phyloP scores from a whole-genome alignment of 352 stramenopile genomes.

The Phytophthora citricola region DNA sequence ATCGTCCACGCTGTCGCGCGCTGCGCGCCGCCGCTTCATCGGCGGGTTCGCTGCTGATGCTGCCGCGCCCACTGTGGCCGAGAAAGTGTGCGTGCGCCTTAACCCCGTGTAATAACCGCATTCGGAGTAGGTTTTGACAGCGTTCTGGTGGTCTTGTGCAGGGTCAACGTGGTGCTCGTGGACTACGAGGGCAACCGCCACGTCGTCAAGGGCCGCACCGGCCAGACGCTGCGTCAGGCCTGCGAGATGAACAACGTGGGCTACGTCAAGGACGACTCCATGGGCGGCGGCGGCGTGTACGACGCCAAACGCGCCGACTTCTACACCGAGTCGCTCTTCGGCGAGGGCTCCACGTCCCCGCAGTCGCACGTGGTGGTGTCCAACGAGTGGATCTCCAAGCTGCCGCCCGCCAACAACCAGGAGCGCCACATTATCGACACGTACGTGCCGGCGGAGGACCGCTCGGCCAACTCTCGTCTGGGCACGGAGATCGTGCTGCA shows the following conservation, averaged over 20 bases:
- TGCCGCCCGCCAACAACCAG: conserved; percentile 68
- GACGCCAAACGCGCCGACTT: conserved; percentile 72
- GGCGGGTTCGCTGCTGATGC: conserved; percentile 54
- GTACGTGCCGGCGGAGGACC: conserved; percentile 85
- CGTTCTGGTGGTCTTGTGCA: conserved; percentile 39
- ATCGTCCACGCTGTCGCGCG: conserved; percentile 39
- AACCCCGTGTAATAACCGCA: not conserved
- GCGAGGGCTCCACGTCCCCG: conserved; percentile 79
- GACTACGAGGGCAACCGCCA: conserved; percentile 91
- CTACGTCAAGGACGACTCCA: conserved; percentile 89
- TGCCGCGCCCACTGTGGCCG: conserved; percentile 51
- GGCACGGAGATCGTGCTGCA: conserved; percentile 89
- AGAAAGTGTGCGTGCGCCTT: conserved; percentile 60
- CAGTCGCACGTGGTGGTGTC: conserved; percentile 90
- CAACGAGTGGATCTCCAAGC: conserved; percentile 89
- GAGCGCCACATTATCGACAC: conserved; percentile 80
- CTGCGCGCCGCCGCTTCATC: conserved; percentile 55
- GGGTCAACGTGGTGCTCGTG: conserved; percentile 86
- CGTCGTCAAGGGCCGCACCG: conserved; percentile 78
- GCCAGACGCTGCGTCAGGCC: conserved; percentile 84
- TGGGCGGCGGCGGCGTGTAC: conserved; percentile 75
- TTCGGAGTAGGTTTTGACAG: not conserved
- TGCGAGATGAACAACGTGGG: conserved; percentile 80
- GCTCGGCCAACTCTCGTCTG: conserved; percentile 83
- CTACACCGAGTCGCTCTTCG: conserved; percentile 91